Base-by-base conservation (phyloP, 768 basidiomycete genomes). In the Daedaleopsis nitida region DNA sequence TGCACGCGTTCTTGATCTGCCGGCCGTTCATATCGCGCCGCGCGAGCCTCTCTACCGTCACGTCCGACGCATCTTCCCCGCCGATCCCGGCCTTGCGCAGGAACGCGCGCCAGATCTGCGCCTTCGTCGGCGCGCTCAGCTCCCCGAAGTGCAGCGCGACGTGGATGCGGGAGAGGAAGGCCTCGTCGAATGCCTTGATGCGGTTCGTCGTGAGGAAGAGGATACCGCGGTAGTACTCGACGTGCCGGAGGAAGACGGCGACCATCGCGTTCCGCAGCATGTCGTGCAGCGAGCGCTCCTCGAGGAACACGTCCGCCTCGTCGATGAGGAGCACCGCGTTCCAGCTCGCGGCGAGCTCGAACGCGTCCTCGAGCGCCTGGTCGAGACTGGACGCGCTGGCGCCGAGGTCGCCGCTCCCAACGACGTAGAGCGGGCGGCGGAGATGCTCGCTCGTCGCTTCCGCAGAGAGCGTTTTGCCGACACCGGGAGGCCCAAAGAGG, bases 1-100 rank as follows among this genome's bases (percentile, higher is more conserved):
- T 74, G 19, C 81, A 83, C 2, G 83, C 85, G 65, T 89, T 89
- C 81, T 87, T 88, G 68, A 88, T 87, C 74, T 87, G 84, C 45
- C 85, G 66, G 6, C 86, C 87, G 66, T 88, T 87, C 62, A 88
- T 76, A n/a, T 81, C 75, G 55, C 81, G 76, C 64, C 69, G 72
- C 1, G 83, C 82, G 13, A 88, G 75, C 54, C 73, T 70, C 32
- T 62, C 71, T 39, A 85, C 74, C 59, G 84, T 70, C 43, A 74
- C 77, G 5, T 72, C 69, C 4, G 73, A 73, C 44, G 84, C 66
- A 0, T 58, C 64, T 4, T 67, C 59, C 12, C 73, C 67, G 10
- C 55, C 1, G 35, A 62, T 53, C 34, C 64, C 61, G 14, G 52
- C 67, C 53, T 68, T 69, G 24, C 34, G 54, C 48, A 74, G 66